phyloP scores from a whole-genome alignment of 1,284 basidiomycete genomes.

The Neonothopanus nambi region DNA sequence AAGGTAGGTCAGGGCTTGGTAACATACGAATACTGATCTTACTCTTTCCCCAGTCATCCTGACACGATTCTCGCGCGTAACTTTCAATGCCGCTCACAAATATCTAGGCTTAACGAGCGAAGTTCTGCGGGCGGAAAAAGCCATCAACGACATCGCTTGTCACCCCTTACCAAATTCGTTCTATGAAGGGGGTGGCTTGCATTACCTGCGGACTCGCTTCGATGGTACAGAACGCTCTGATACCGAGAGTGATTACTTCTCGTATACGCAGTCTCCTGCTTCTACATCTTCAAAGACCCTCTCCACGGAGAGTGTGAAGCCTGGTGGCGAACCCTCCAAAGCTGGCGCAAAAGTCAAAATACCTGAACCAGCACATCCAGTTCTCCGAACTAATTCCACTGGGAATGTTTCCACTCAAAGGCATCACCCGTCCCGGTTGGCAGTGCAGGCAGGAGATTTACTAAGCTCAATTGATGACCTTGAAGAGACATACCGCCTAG shows the following conservation, averaged over 20 bases:
- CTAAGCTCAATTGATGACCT: slow-evolving; percentile 49
- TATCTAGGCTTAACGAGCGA: slow-evolving; percentile 96
- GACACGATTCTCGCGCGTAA: slow-evolving; percentile 94
- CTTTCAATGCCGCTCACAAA: slow-evolving; percentile 93
- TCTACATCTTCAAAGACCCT: slow-evolving; percentile 29
- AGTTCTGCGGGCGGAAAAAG: slow-evolving; percentile 93
- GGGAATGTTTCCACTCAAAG: slow-evolving; percentile 30
- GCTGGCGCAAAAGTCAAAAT: slow-evolving; percentile 16
- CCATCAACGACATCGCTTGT: slow-evolving; percentile 95
- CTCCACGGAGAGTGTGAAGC: slow-evolving; percentile 18
- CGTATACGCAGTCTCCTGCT: slow-evolving; percentile 26
- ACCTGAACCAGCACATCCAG: slow-evolving; percentile 1
- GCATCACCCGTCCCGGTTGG: slow-evolving; percentile 38
- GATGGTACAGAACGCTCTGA: slow-evolving; percentile 51
- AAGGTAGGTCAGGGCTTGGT: slow-evolving; percentile 51
- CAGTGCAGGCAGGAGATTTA: slow-evolving; percentile 72
- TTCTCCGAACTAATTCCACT: slow-evolving; percentile 2
- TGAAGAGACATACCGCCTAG: slow-evolving; percentile 40
- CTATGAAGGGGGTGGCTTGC: slow-evolving; percentile 93
- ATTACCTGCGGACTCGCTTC: slow-evolving; percentile 85
- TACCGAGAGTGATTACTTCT: slow-evolving; percentile 58
- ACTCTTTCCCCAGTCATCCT: slow-evolving; percentile 70
- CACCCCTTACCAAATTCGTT: slow-evolving; percentile 91
- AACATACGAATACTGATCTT: not conserved
- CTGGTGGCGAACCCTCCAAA: slow-evolving; percentile 20